Evolutionary conservation across 2,329 filamentous ascomycete species (phyloP).

Genomic region (Clarireedia homoeocarpa): DNA sequence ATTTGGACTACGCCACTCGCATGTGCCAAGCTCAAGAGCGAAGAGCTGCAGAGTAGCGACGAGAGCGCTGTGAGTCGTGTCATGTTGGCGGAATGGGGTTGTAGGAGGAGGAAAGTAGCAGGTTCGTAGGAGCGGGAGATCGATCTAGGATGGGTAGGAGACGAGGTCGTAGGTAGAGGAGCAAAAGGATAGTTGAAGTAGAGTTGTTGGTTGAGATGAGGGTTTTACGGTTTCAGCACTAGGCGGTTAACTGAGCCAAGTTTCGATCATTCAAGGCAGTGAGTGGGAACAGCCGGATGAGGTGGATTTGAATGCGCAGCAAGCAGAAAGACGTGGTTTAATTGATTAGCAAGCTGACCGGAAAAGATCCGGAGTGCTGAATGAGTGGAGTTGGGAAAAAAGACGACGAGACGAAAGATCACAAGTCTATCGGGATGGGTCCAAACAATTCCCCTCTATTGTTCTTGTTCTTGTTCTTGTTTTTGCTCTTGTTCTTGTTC

Average conservation of each 20-base stretch:
- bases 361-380: too few relatives aligned
- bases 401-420: background rate
- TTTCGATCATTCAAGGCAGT: too few relatives aligned
- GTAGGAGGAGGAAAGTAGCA: background rate
- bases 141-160: background rate
- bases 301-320: too few relatives aligned
- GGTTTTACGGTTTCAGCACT: background rate
- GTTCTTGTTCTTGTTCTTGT: background rate
- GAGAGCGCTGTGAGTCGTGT: background rate
- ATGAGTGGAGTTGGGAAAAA: too few relatives aligned
- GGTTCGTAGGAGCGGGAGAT: background rate
- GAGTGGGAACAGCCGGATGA: too few relatives aligned
- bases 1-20: constrained; percentile 14
- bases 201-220: background rate
- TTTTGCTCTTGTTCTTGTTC: background rate
- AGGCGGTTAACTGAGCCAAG: background rate
- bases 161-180: background rate
- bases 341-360: background rate
- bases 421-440: background rate
- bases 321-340: too few relatives aligned
- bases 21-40: constrained; percentile 1
- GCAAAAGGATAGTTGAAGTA: background rate
- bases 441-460: background rate
- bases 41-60: constrained; percentile 1
- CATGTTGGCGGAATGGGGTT: background rate